These are phyloP conservation scores for Gryganskiella cystojenkinii DNA, from an alignment of 192 early-diverging fungal genomes.

Conservation along the genomic window DNA sequence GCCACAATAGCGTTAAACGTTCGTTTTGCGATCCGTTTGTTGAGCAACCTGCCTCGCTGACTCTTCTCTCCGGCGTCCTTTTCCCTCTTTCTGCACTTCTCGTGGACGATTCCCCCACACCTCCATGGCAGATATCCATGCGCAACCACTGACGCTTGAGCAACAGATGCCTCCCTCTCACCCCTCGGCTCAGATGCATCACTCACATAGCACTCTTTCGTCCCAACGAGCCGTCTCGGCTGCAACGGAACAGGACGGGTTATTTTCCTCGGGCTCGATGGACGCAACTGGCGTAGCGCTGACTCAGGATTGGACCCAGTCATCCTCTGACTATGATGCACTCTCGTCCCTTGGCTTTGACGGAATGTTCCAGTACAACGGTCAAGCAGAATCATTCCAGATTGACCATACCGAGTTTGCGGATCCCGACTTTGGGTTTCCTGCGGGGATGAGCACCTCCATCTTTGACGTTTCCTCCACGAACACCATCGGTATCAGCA, in stretches of 20 bases:
- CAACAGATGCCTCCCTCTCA: constrained; percentile 23
- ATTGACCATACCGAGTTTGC: constrained; percentile 51
- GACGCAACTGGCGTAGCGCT: constrained; percentile 16
- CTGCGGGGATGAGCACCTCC: constrained; percentile 31
- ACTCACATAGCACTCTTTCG: constrained; percentile 10
- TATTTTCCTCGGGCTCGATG: constrained; percentile 19
- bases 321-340: constrained; percentile 34
- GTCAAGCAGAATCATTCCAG: constrained; percentile 35
- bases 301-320: constrained; percentile 36
- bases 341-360: constrained; percentile 49
- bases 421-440: constrained; percentile 42
- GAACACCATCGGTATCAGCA: background rate
- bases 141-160: constrained; percentile 19
- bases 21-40: too few relatives aligned
- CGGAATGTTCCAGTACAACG: constrained; percentile 39
- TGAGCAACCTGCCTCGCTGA: too few relatives aligned
- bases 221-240: constrained; percentile 26
- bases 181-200: constrained; percentile 27
- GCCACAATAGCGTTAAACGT: too few relatives aligned
- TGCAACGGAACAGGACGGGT: constrained; percentile 11
- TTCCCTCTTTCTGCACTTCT: background rate
- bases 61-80: background rate
- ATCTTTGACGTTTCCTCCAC: constrained; percentile 33
- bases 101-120: constrained; percentile 2
- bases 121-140: constrained; percentile 36